phyloP scores from a whole-genome alignment of 2,329 filamentous ascomycete genomes.

The Penicillium hordei region DNA sequence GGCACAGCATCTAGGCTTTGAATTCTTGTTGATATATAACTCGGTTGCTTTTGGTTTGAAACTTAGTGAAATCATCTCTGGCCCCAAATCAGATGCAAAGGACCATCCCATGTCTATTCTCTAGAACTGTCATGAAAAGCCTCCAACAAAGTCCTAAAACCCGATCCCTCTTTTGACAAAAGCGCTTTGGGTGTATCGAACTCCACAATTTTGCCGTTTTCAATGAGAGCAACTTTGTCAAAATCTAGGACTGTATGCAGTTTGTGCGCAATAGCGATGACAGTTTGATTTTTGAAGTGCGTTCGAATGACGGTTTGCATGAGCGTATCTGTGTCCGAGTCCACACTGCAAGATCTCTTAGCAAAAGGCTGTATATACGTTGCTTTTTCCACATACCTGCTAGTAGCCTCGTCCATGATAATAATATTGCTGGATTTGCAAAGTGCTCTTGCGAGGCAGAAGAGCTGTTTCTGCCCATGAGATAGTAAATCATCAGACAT shows the following conservation, averaged over 20 bases:
- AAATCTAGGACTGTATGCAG: slow-evolving; percentile 40
- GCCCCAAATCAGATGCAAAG: not conserved
- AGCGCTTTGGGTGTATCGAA: slow-evolving; percentile 21
- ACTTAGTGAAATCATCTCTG: too few species aligned
- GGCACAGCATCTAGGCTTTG: not conserved
- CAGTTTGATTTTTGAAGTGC: slow-evolving; percentile 54
- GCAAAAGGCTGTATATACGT: not conserved
- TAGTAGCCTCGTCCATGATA: slow-evolving; percentile 26
- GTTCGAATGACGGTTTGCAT: slow-evolving; percentile 55
- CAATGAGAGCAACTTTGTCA: slow-evolving; percentile 31
- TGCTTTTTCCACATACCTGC: slow-evolving; percentile 14
- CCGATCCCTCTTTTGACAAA: slow-evolving; percentile 17
- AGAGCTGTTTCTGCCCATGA: slow-evolving; percentile 60
- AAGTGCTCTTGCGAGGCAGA: slow-evolving; percentile 58
- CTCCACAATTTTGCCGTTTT: slow-evolving; percentile 27
- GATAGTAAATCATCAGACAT: slow-evolving; percentile 41
- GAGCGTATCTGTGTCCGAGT: slow-evolving; percentile 53
- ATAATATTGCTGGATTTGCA: slow-evolving; percentile 38
- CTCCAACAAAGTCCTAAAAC: slow-evolving; percentile 21
- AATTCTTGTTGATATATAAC: too few species aligned
- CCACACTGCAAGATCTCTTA: slow-evolving; percentile 44
- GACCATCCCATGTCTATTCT: not conserved
- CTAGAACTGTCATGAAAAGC: slow-evolving; percentile 1
- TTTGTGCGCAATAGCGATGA: slow-evolving; percentile 56
- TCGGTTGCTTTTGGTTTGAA: too few species aligned